These are phyloP conservation scores for Camellia lanceoleosa DNA, from an alignment of 148 eudicot species.

Conservation along the genomic window DNA sequence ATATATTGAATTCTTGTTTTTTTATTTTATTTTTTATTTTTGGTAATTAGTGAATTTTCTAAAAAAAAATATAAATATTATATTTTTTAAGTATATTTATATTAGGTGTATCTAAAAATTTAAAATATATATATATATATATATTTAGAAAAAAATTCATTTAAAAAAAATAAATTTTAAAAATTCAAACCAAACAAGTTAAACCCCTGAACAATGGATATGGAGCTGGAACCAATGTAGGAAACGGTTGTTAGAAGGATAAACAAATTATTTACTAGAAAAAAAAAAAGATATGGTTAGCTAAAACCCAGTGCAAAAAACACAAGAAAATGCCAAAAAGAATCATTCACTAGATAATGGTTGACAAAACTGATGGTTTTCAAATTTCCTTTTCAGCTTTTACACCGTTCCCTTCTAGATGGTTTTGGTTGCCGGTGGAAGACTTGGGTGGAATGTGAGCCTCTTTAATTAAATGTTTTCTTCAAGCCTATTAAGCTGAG, in stretches of 20 bases:
- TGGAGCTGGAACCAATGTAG: conserved; percentile 19
- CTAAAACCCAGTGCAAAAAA: background rate
- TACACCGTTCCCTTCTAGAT: background rate
- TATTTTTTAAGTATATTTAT: too few relatives aligned
- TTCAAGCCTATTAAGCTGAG: background rate
- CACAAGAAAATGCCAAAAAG: background rate
- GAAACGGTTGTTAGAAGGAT: background rate
- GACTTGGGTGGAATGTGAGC: background rate
- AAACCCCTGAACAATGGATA: conserved; percentile 25
- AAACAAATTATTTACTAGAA: background rate
- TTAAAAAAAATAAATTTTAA: too few relatives aligned
- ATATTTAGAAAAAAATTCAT: too few relatives aligned
- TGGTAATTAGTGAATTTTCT: too few relatives aligned
- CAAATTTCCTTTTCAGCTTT: background rate
- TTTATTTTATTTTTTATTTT: too few relatives aligned
- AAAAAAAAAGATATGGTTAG: background rate
- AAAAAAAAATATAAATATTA: too few relatives aligned
- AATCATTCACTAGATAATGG: background rate
- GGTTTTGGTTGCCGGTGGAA: background rate
- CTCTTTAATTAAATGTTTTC: background rate
- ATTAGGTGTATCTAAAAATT: too few relatives aligned
- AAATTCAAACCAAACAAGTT: background rate
- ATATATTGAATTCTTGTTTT: too few relatives aligned
- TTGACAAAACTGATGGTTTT: background rate
- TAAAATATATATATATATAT: too few relatives aligned